Evolutionary conservation across 805 yeast genomes (phyloP), one percentile per base, ranked within the genome.

Genomic region (Ogataea pini): DNA sequence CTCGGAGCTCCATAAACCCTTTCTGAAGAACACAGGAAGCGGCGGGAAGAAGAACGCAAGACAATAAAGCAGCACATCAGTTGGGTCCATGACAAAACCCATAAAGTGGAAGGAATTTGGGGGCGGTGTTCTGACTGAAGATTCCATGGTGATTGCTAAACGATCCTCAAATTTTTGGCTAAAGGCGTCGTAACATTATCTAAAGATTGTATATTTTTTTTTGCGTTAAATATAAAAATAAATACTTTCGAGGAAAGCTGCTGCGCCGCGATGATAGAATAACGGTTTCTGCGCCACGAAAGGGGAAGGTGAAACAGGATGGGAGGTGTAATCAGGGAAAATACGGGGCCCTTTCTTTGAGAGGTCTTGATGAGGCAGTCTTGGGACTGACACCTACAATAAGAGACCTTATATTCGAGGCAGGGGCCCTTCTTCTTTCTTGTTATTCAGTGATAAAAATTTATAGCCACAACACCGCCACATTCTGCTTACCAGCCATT

Each of bases 11-110:
- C 80, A 81, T 13, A 78, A 45, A 1, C 94, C 94, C 41, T 81
- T 69, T 60, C 89, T 73, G 31, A 84, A 72, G 64, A 82, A 67
- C 9, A 86, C 90, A 0, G 91, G 87, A 10, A 86, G 70, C 0
- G 94, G 94, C 2, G 95, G 94, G 60, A 83, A 73, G 43, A 86
- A 71, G 42, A 85, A 73, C 2, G 89, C 83, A 7, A 82, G 61
- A 1, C 82, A 55, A 48, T 82, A 80, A 13, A 86, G 76, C 12
- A 80, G 62, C n/a, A 82, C 61, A 61, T 86, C 91, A 3, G 75
- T 49, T 1, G 61, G 59, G 37, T 60, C 64, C 5, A 52, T 20
- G 10, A 48, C 48, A 10, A 31, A 18, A 1, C 62, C 58, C n/a
- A 48, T 39, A 4, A 58, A 22, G 5, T 22, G 52, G 39, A 53